Base-by-base conservation (phyloP, 1,284 basidiomycete genomes). In the Takashimella tepidaria region DNA sequence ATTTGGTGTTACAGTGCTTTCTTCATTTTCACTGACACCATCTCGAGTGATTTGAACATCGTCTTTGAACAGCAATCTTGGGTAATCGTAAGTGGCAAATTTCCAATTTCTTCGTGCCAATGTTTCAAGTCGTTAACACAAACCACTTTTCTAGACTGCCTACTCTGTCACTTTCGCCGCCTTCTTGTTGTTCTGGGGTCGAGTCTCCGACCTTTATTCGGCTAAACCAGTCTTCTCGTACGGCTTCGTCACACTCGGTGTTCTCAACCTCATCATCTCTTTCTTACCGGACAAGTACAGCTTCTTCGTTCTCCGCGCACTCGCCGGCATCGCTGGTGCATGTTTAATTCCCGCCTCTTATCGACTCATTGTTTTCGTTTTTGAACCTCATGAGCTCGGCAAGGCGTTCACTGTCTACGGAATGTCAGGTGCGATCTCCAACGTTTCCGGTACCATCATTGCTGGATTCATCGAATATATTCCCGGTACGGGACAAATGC, bases 251-350 rank as follows among this genome's bases (percentile, higher is more conserved):
- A 51, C 41, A 1, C 51, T 75, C 24, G 71, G 68, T 2, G 43
- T 68, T 6, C 50, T 66, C 50, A 63, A 57, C 49, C 55, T 73
- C 6, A 54, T 71, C 50, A 61, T 70, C 40, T 69, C 68, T 8
- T 69, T 73, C 54, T 49, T 69, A 10, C 40, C 60, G 6, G 60
- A 73, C 49, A 60, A 62, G 50, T 68, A 68, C 49, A 53, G 63
- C 19, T 70, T 69, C 54, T 68, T 71, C 53, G 46, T 73, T 42
- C 49, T 75, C 4, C 60, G 72, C 8, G 69, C 66, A 0, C 40
- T 73, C 5, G 52, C 60, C 8, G 73, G 70, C 24, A 56, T 73
- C 10, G 61, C 65, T 1, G 70, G 64, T 22, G 59, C 67, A 1
- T 55, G 58, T 6, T 45, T 63, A 19, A 66, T 72, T 19, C 70